Base-by-base conservation (phyloP, 1,139 yeast species). In the Zygosaccharomyces sapae region DNA sequence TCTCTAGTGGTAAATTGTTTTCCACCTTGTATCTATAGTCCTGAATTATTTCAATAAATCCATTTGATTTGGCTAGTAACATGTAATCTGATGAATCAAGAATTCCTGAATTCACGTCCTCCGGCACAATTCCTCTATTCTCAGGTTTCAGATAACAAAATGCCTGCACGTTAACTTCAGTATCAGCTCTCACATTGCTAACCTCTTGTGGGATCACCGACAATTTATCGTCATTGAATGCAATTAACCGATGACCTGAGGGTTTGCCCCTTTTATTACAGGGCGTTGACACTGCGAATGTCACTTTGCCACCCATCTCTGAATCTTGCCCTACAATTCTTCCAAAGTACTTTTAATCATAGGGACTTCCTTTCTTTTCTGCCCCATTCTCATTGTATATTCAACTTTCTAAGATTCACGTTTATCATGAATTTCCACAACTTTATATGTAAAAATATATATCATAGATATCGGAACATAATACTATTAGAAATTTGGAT, bases 351-450 rank as follows among this genome's bases (percentile, higher is more conserved):
- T 12, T 30, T 37, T 25, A 10, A 25, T 10, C 40, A 37, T 37
- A 37, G 5, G 40, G 16, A 13, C 27, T n/a, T 27, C n/a, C n/a
- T 12, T 12, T 27, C 31, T 12, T 27, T 10, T 9, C 12, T 27
- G 9, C n/a, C 12, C 13, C 12, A 9, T 12, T 9, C n/a, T 27
- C n/a, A 4, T 10, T 27, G 31, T 27, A 27, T 10, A 6, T 9
- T 74, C 45, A 67, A 77, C 49, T 73, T 80, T 38, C 88, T 82
- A 64, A 70, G 71, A 58, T 63, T 77, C 10, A 27, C n/a, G 9
- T 27, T 27, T 27, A 27, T 10, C 31, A 27, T 9, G 3, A 9
- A 5, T 12, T 10, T 27, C 31, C 12, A 10, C 31, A 27, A 27
- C 31, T 27, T 27, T 27, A 5, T 7, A 27, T 27, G n/a, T 9